Evolutionary conservation across 2,329 filamentous ascomycete genomes (phyloP).

Genomic region (Paraconiothyrium sp.): DNA sequence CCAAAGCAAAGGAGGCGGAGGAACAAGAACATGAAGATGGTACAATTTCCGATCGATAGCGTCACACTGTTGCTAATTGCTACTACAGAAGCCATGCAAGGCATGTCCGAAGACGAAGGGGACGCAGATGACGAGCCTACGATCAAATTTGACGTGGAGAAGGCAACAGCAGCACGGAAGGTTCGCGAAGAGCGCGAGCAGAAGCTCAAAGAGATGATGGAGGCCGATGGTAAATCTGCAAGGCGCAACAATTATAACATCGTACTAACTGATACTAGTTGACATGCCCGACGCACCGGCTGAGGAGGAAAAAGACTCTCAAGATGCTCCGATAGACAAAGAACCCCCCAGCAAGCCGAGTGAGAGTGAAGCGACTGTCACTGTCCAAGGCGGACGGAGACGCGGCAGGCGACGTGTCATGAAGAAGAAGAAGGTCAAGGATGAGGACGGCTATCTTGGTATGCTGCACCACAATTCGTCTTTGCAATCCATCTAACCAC

Average conservation of each 20-base stretch:
- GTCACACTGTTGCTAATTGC: conserved; percentile 34
- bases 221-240: conserved; percentile 65
- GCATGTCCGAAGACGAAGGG: conserved; percentile 59
- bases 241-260: background rate
- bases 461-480: conserved; percentile 44
- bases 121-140: conserved; percentile 42
- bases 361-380: conserved; percentile 52
- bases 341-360: conserved; percentile 29
- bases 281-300: conserved; percentile 66
- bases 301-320: conserved; percentile 42
- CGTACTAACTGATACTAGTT: conserved; percentile 47
- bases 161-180: conserved; percentile 49
- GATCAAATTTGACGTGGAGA: conserved; percentile 43
- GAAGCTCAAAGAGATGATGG: conserved; percentile 78
- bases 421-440: conserved; percentile 87
- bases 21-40: conserved; percentile 61
- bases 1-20: conserved; percentile 60
- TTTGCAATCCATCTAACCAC: conserved; percentile 21
- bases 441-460: conserved; percentile 91
- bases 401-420: conserved; percentile 81
- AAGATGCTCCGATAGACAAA: conserved; percentile 48
- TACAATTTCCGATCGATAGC: conserved; percentile 32
- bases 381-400: conserved; percentile 70
- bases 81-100: conserved; percentile 59
- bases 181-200: conserved; percentile 71